Conservation (phyloP, 1,139 yeast genomes). For the Yamadazyma triangularis region DNA sequence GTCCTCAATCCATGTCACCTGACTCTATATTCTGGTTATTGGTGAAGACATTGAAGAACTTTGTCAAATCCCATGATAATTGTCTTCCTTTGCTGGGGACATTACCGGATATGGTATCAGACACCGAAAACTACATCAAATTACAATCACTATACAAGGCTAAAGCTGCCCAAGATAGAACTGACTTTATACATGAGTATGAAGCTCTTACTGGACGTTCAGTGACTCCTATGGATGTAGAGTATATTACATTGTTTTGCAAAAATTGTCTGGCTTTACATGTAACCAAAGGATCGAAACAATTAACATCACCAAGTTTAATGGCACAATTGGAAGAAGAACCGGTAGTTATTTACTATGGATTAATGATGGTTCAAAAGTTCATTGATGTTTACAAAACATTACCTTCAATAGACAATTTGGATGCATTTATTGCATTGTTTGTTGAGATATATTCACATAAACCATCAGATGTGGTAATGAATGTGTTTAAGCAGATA, state of each 20-base stretch:
- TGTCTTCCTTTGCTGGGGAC: conserved; percentile 68
- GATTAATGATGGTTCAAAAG: conserved; percentile 27
- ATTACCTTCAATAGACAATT: conserved; percentile 18
- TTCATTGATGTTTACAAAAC: conserved; percentile 14
- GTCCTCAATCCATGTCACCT: conserved; percentile 14
- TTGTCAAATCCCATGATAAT: conserved; percentile 35
- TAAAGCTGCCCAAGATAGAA: conserved; percentile 53
- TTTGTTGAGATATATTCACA: conserved; percentile 11
- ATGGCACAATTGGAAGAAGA: conserved; percentile 17
- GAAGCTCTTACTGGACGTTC: conserved; percentile 19
- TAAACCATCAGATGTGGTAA: not conserved
- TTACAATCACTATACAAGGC: conserved; percentile 55
- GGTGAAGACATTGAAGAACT: conserved; percentile 50
- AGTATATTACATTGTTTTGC: conserved; percentile 49
- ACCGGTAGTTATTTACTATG: conserved; percentile 29
- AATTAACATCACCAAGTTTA: conserved; percentile 14
- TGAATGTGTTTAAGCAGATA: conserved; percentile 21
- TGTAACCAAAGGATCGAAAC: conserved; percentile 27
- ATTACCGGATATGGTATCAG: conserved; percentile 87
- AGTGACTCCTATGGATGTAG: conserved; percentile 24
- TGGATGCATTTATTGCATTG: conserved; percentile 15
- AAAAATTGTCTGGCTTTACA: conserved; percentile 46
- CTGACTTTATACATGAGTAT: conserved; percentile 32
- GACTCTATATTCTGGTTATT: conserved; percentile 55
- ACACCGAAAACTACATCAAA: conserved; percentile 56